Conservation (phyloP, 2,329 filamentous ascomycete genomes). For the Aspergillus tamarii region DNA sequence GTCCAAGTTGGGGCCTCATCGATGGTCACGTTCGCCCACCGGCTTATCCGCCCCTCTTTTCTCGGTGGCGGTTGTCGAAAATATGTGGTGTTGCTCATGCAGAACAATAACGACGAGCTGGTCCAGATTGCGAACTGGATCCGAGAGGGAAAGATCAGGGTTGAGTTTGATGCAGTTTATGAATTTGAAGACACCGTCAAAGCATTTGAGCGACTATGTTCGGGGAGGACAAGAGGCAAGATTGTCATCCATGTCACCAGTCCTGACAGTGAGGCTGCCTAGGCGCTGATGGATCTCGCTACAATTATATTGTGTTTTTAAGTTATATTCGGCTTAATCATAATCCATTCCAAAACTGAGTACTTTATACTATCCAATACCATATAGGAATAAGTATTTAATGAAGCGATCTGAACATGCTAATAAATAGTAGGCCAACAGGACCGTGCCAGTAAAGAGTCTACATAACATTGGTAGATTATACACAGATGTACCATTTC, state of each 20-base stretch:
- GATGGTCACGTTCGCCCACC: conserved; percentile 35
- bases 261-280: not conserved
- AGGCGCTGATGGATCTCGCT: not conserved
- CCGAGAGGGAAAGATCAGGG: conserved; percentile 54
- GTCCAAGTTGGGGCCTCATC: conserved; percentile 55
- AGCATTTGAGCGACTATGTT: conserved; percentile 63
- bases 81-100: conserved; percentile 37
- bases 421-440: not conserved
- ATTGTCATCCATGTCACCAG: conserved; percentile 51
- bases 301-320: not conserved
- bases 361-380: not conserved
- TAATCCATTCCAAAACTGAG: not conserved
- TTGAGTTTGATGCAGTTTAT: conserved; percentile 59
- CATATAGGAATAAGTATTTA: not conserved
- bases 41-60: conserved; percentile 49
- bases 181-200: conserved; percentile 59
- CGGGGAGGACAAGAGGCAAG: conserved; percentile 61
- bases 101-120: conserved; percentile 50
- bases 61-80: conserved; percentile 54
- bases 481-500: no score
- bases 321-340: not conserved
- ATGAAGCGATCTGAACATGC: not conserved
- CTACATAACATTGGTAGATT: no score
- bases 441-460: not conserved
- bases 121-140: conserved; percentile 53